Base-by-base conservation (phyloP, 352 stramenopile species). In the Pythium apleroticum region DNA sequence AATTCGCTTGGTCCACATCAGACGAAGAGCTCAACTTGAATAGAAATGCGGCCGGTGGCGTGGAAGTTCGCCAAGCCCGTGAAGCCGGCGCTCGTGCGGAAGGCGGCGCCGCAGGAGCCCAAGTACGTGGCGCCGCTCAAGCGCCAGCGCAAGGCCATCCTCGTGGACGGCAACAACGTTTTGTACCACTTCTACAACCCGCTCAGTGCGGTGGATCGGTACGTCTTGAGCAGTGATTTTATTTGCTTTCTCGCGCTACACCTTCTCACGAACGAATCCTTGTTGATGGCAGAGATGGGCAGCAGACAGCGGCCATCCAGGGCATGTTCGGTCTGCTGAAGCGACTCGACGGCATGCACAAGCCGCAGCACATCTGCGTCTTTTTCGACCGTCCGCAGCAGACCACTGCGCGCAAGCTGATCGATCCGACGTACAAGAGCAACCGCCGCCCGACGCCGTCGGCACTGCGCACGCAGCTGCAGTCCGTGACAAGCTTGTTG, bases 111-210 rank as follows among this genome's bases (percentile, higher is more conserved):
- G 24, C 63, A 45, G 25, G 15, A 28, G 41, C 31, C 1, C 33
- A 56, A 56, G 20, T 49, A 33, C 9, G 46, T 39, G 15, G 14
- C 45, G 43, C 15, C 39, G 14, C n/a, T 57, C 20, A 60, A 52
- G 59, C 65, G 62, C 31, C 35, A 25, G 49, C 58, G 60, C 52
- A 76, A 68, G 52, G 39, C 19, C 52, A 63, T 73, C 8, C 54
- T 77, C 12, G 60, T 77, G 48, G 71, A 77, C 25, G 71, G 71
- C 24, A 77, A 77, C 67, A 77, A 77, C 54, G 52, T 75, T 8
- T 45, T 75, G 57, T 73, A 77, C 58, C 56, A 68, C 48, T 72
- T 69, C 30, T 77, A 72, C 63, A 63, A 77, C 45, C 53, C 70
- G 15, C 52, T 69, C 9, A 69, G 53, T 52, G 50, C 41, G 8